Evolutionary conservation across 148 eudicot genomes (phyloP), one percentile per base, ranked within the genome.

Genomic region (Pharnaceum exiguum): DNA sequence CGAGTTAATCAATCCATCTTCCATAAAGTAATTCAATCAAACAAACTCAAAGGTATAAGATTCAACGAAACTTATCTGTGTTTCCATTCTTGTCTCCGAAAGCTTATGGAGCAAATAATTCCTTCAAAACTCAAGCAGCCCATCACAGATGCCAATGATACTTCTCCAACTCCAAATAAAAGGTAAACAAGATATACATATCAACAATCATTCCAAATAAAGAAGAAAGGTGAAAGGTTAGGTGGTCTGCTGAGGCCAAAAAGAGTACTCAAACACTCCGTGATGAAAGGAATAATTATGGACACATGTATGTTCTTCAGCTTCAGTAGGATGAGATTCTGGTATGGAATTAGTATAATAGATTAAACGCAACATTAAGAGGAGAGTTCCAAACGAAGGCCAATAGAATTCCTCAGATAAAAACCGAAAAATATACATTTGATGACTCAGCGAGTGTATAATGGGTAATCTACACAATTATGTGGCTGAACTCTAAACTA

Each of bases 401-500:
- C n/a, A n/a, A n/a, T n/a, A n/a, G 33, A 47, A 29, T 45, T 31
- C n/a, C 60, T 64, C 23, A 18, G 38, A 12, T 17, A 11, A 8
- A 31, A 28, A 43, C 31, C 44, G 16, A 37, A 43, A 43, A 45
- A 65, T 28, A 11, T 26, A 46, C 42, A 55, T 21, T 42, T 33
- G 23, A 42, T n/a, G 47, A 39, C 57, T 54, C 2, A 37, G 39
- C 15, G 40, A 17, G 57, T 38, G 63, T 43, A 27, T 45, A 57
- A 56, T 36, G 18, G 23, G 29, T n/a, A 11, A 24, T 16, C 51
- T 62, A 62, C 47, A 60, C 62, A 68, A 53, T 36, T 35, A 10
- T 44, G 46, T 23, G 43, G 38, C 64, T 42, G 55, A 51, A 10
- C 42, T 39, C 43, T 59, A 54, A 57, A 32, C 52, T n/a, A 38